These are phyloP conservation scores for Pluteus cervinus DNA, from an alignment of 768 basidiomycete genomes.

Conservation along the genomic window DNA sequence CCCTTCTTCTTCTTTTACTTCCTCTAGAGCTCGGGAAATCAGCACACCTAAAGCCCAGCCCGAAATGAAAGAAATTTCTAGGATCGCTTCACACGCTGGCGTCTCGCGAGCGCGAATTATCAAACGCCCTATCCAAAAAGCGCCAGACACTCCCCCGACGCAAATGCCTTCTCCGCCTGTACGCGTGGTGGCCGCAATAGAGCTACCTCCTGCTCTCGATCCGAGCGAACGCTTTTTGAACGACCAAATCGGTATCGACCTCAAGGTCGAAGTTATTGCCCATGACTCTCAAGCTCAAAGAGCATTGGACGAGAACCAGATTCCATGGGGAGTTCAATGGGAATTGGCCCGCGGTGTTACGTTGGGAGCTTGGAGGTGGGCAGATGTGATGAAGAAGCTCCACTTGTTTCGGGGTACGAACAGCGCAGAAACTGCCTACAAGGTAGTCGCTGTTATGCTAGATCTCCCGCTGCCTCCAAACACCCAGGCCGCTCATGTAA, in stretches of 20 bases:
- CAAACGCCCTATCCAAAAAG: too few relatives aligned
- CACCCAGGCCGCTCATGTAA: constrained; percentile 11
- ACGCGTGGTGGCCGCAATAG: too few relatives aligned
- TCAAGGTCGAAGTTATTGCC: constrained; percentile 24
- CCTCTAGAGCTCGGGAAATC: too few relatives aligned
- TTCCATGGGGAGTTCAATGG: constrained; percentile 42
- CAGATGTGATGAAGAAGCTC: constrained; percentile 23
- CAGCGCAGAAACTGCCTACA: constrained; percentile 21
- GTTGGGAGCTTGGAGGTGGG: constrained; percentile 34
- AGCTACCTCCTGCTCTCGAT: too few relatives aligned
- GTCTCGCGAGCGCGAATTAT: too few relatives aligned
- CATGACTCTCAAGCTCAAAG: constrained; percentile 27
- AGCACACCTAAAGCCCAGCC: too few relatives aligned
- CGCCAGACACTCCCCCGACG: too few relatives aligned
- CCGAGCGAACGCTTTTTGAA: too few relatives aligned
- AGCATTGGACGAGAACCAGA: constrained; percentile 25
- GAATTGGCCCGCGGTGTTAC: constrained; percentile 39
- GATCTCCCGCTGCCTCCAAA: constrained; percentile 9
- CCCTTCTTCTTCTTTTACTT: too few relatives aligned
- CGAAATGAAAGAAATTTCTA: too few relatives aligned
- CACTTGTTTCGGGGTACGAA: constrained; percentile 24
- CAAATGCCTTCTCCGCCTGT: too few relatives aligned
- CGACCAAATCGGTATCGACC: constrained; percentile 22
- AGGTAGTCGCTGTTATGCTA: constrained; percentile 28
- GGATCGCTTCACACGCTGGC: too few relatives aligned